Percentiles rank a stretch among this genome's conserved stretches.
Conservation (phyloP, 805 yeast species). For the Pichia pseudocactophila region DNA sequence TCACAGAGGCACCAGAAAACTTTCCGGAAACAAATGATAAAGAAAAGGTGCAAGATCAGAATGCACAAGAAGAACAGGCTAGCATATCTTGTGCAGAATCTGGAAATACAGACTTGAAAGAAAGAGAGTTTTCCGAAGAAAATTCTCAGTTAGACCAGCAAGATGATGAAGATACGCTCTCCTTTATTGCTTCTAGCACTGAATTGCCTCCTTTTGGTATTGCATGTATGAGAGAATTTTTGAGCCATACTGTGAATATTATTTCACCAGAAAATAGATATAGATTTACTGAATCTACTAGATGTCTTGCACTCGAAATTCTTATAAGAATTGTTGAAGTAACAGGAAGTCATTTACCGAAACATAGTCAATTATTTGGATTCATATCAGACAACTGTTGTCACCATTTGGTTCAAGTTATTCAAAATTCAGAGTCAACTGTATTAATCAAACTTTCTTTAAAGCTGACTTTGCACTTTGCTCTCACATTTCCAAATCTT, state of each 20-base stretch:
- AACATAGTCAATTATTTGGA: conserved; percentile 57
- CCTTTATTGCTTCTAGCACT: conserved; percentile 14
- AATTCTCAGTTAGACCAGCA: background rate
- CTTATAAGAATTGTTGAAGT: conserved; percentile 76
- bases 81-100: background rate
- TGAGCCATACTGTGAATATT: conserved; percentile 68
- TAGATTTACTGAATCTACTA: conserved; percentile 79
- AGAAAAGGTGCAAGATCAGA: too few species aligned
- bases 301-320: conserved; percentile 72
- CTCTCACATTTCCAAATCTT: conserved; percentile 54
- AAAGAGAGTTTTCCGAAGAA: background rate
- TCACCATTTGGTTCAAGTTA: conserved; percentile 72
- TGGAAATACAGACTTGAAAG: background rate
- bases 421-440: conserved; percentile 66
- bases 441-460: conserved; percentile 66
- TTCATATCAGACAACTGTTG: conserved; percentile 75
- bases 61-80: conserved; percentile 1
- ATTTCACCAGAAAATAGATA: conserved; percentile 74
- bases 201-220: conserved; percentile 54
- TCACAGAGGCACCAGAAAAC: background rate
- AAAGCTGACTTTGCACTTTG: conserved; percentile 63
- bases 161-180: background rate
- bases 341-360: conserved; percentile 53
- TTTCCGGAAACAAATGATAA: background rate
- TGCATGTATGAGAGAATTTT: conserved; percentile 65